Evolutionary conservation across 768 basidiomycete species (phyloP).

Genomic region (Lactarius sp.): DNA sequence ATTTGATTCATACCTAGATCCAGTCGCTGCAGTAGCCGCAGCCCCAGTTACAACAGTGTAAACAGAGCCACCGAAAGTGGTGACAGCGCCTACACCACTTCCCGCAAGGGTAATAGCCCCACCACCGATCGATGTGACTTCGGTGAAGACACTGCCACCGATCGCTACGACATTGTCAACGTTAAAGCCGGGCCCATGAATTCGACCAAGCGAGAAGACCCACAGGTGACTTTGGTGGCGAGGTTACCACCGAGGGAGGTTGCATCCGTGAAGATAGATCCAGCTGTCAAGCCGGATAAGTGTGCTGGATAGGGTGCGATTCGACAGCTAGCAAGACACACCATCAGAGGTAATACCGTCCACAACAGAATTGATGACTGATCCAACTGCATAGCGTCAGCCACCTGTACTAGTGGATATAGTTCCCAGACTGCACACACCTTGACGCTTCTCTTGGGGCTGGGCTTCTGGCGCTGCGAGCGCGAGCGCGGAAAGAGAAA

Average conservation of each 20-base stretch:
- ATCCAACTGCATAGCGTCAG: not conserved
- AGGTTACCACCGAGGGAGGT: constrained; percentile 4
- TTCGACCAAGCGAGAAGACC: not conserved
- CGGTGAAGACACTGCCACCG: constrained; percentile 20
- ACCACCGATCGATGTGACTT: constrained; percentile 22
- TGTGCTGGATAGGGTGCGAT: not conserved
- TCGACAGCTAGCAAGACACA: not conserved
- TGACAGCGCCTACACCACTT: constrained; percentile 20
- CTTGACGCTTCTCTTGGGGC: constrained; percentile 3
- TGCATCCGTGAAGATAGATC: constrained; percentile 5
- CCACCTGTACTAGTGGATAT: not conserved
- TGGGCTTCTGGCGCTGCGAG: not conserved
- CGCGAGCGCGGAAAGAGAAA: constrained; percentile 2
- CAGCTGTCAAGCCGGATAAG: constrained; percentile 9
- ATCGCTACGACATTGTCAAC: constrained; percentile 4
- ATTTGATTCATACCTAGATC: not conserved
- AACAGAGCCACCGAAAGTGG: constrained; percentile 23
- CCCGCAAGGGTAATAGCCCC: constrained; percentile 20
- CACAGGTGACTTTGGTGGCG: constrained; percentile 21
- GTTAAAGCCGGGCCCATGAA: too few species aligned
- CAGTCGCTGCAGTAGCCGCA: not conserved
- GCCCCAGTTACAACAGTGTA: constrained; percentile 22
- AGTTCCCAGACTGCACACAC: not conserved
- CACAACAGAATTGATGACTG: constrained; percentile 9
- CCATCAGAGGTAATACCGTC: constrained; percentile 8